These are phyloP conservation scores for Trifolium subterraneum DNA, from an alignment of 306 rosid species.

Conservation along the genomic window DNA sequence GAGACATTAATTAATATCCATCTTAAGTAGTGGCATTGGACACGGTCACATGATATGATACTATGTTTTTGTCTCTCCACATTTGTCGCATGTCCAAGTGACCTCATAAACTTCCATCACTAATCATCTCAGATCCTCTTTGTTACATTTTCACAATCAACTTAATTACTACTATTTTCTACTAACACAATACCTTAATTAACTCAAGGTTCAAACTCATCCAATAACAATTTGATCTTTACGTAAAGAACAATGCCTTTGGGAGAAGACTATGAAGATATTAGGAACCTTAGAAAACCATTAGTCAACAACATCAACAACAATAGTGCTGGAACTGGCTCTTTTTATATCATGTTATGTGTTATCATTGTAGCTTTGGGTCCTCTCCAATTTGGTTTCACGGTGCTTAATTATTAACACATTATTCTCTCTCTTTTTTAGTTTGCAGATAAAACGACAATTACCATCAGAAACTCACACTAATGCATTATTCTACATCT, in stretches of 20 bases:
- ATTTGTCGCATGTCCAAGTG: constrained; percentile 42
- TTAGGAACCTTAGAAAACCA: constrained; percentile 55
- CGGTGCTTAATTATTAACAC: constrained; percentile 41
- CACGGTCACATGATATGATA: constrained; percentile 15
- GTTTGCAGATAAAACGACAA: too few relatives aligned
- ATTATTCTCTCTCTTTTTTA: not conserved
- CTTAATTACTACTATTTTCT: not conserved
- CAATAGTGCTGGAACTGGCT: constrained; percentile 46
- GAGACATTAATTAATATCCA: not conserved
- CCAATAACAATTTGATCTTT: constrained; percentile 10
- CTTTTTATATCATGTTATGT: constrained; percentile 60
- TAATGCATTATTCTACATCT: not conserved
- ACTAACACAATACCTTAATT: not conserved
- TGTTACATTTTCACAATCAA: constrained; percentile 21
- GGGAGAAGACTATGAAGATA: constrained; percentile 58
- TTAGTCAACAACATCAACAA: constrained; percentile 47
- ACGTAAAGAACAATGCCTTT: constrained; percentile 48
- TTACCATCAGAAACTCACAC: too few relatives aligned
- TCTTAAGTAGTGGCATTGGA: constrained; percentile 43
- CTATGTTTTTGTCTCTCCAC: constrained; percentile 16
- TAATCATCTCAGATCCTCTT: constrained; percentile 13
- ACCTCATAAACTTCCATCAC: not conserved
- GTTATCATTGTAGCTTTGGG: constrained; percentile 80
- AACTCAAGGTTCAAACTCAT: not conserved
- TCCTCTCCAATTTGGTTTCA: constrained; percentile 82